These are phyloP conservation scores for Xylariaceae sp. DNA, from an alignment of 2,329 filamentous ascomycete genomes.

Conservation along the genomic window DNA sequence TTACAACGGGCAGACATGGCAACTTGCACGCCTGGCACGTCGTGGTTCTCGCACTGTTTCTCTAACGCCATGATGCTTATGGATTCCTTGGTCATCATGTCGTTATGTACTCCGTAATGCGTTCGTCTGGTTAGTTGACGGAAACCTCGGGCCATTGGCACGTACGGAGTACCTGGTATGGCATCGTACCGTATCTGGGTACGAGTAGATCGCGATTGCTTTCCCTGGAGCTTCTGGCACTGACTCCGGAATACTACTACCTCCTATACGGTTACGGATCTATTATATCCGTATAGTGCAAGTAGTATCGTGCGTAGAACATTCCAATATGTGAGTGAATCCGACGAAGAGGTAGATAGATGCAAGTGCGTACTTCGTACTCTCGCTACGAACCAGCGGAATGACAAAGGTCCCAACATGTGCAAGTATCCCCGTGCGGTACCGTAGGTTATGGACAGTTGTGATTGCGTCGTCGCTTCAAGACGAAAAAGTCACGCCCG, in stretches of 20 bases:
- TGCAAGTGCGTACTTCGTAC: not conserved
- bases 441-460: not conserved
- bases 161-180: too few relatives aligned
- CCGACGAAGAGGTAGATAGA: not conserved
- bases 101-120: too few relatives aligned
- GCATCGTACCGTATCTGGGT: too few relatives aligned
- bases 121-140: too few relatives aligned
- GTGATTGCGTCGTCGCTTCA: not conserved
- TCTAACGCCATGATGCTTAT: not conserved
- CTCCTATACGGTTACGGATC: too few relatives aligned
- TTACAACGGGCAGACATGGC: conserved; percentile 20
- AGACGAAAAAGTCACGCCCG: not conserved
- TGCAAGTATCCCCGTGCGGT: not conserved
- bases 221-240: too few relatives aligned
- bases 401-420: not conserved
- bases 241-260: too few relatives aligned
- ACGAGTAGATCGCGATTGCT: too few relatives aligned
- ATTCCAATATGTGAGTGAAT: not conserved
- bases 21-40: conserved; percentile 10
- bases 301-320: too few relatives aligned
- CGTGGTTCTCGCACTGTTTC: not conserved
- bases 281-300: too few relatives aligned
- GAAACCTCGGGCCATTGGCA: too few relatives aligned
- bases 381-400: not conserved
- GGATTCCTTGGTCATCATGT: too few relatives aligned